These are phyloP conservation scores for Phytophthora boehmeriae DNA, from an alignment of 352 stramenopile genomes.

Conservation along the genomic window DNA sequence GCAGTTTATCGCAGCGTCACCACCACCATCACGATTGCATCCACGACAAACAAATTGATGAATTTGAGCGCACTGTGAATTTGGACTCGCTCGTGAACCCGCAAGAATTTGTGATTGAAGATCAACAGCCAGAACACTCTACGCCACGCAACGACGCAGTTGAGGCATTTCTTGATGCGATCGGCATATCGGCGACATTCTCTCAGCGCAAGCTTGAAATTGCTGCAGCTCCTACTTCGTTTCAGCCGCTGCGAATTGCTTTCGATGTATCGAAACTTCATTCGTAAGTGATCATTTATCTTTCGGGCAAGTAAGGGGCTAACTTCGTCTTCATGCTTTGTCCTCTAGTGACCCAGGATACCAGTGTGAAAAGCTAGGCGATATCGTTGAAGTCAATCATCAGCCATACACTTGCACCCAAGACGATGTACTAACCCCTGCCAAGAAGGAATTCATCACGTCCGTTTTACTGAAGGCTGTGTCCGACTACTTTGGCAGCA, in stretches of 20 bases:
- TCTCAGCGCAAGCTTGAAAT: conserved; percentile 39
- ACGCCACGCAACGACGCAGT: conserved; percentile 26
- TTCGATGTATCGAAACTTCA: conserved; percentile 81
- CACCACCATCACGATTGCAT: conserved; percentile 67
- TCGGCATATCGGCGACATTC: conserved; percentile 34
- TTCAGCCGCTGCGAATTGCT: conserved; percentile 76
- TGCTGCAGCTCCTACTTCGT: conserved; percentile 28
- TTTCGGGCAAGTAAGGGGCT: not conserved
- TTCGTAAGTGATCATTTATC: conserved; percentile 32
- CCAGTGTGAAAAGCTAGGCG: conserved; percentile 55
- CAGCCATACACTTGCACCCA: conserved; percentile 53
- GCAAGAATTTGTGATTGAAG: conserved; percentile 33
- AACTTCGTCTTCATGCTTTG: not conserved
- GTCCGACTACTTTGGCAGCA: conserved; percentile 58
- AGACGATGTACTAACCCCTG: conserved; percentile 63
- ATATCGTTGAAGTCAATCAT: conserved; percentile 57
- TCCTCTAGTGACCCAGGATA: conserved; percentile 59
- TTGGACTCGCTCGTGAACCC: conserved; percentile 34
- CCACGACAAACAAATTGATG: conserved; percentile 65
- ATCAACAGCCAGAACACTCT: conserved; percentile 11
- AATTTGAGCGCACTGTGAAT: conserved; percentile 56
- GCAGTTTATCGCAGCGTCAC: not conserved
- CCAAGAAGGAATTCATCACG: conserved; percentile 73
- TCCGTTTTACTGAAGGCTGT: conserved; percentile 73
- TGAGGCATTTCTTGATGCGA: conserved; percentile 47